Evolutionary conservation across 1,284 basidiomycete species (phyloP).

Genomic region (Singerocomus rubriflavus): DNA sequence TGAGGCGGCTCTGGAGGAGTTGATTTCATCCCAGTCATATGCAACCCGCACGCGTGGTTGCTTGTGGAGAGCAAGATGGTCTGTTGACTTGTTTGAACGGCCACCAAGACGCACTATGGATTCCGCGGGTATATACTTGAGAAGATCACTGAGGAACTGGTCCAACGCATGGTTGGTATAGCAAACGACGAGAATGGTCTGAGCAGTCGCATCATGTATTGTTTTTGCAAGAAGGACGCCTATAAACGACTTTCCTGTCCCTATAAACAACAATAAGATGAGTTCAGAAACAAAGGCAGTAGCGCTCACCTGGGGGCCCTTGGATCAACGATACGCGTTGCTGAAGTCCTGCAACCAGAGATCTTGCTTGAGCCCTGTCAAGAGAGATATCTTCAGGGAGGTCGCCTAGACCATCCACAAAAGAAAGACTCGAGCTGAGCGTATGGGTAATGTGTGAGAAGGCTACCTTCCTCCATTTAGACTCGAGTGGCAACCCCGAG

Average conservation of each 20-base stretch:
- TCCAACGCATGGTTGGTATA: conserved; percentile 69
- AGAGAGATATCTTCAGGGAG: conserved; percentile 41
- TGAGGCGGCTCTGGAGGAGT: conserved; percentile 28
- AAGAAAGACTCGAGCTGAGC: conserved; percentile 31
- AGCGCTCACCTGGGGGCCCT: conserved; percentile 56
- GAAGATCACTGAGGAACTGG: conserved; percentile 56
- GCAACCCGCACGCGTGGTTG: conserved; percentile 18
- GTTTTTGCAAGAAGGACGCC: conserved; percentile 57
- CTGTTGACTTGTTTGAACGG: conserved; percentile 45
- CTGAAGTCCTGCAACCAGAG: conserved; percentile 47
- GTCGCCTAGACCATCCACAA: conserved; percentile 35
- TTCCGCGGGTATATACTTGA: conserved; percentile 46
- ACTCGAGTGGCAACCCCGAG: conserved; percentile 17
- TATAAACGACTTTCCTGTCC: conserved; percentile 68
- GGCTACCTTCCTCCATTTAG: accelerated
- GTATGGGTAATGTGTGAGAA: conserved; percentile 36
- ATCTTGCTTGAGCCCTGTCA: conserved; percentile 49
- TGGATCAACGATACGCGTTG: conserved; percentile 58
- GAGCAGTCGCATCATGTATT: conserved; percentile 43
- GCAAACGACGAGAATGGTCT: conserved; percentile 58
- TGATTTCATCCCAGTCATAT: conserved; percentile 39
- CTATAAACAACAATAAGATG: conserved; percentile 30
- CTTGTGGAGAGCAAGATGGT: conserved; percentile 39
- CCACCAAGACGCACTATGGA: conserved; percentile 55
- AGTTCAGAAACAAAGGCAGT: not conserved